Evolutionary conservation across 495 filamentous ascomycete species (phyloP).

Genomic region (Xylaria sp.): DNA sequence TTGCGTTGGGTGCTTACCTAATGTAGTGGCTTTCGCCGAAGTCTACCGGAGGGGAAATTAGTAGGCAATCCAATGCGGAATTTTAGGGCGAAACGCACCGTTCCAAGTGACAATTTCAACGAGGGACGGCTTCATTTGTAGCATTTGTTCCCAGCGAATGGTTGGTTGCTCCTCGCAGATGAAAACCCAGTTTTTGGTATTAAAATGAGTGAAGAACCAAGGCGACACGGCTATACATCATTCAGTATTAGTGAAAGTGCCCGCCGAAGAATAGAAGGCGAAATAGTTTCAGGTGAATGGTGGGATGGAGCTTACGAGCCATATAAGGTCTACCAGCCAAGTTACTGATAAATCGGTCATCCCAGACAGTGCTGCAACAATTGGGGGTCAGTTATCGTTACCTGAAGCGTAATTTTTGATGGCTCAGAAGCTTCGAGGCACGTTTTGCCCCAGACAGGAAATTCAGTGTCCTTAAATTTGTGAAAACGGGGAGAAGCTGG

Average conservation of each 20-base stretch:
- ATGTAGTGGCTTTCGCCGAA: conserved; percentile 25
- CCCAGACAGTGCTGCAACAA: conserved; percentile 39
- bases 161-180: conserved; percentile 53
- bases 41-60: background rate
- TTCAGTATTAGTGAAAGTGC: conserved; percentile 43
- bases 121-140: conserved; percentile 27
- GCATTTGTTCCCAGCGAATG: conserved; percentile 36
- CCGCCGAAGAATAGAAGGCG: too few relatives aligned
- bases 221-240: conserved; percentile 45
- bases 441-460: background rate
- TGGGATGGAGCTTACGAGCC: conserved; percentile 41
- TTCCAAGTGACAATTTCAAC: conserved; percentile 37
- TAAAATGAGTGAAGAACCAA: conserved; percentile 66
- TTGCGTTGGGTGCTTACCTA: conserved; percentile 7
- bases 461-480: background rate
- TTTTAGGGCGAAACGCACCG: conserved; percentile 11
- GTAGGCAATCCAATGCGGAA: background rate
- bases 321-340: conserved; percentile 43
- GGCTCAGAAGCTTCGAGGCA: background rate
- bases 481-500: background rate
- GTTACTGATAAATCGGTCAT: conserved; percentile 53
- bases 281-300: conserved; percentile 38
- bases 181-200: conserved; percentile 52
- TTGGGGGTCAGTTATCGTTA: background rate
- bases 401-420: background rate